Percentiles rank a stretch among this genome's conserved stretches.
phyloP scores from a whole-genome alignment of 345 rosid species.

The Rhizophora apiculata region DNA sequence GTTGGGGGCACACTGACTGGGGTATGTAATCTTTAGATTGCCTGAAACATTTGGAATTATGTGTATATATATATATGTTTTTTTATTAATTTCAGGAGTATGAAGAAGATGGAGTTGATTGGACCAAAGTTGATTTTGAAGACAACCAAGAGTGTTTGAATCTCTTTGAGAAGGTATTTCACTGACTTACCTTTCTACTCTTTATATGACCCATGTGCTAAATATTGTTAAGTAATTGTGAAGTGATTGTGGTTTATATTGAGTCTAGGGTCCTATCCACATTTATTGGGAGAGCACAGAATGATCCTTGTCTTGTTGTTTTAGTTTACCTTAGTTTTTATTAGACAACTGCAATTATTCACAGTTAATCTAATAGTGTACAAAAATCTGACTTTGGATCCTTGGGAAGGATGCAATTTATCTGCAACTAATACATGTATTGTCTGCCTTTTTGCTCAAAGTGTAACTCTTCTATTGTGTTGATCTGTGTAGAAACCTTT shows the following conservation, averaged over 20 bases:
- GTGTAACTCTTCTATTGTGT: slow-evolving; percentile 18
- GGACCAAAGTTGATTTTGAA: slow-evolving; percentile 82
- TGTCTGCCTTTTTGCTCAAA: slow-evolving; percentile 1
- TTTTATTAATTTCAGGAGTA: slow-evolving; percentile 57
- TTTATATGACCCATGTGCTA: neutral
- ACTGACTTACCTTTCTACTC: slow-evolving; percentile 3
- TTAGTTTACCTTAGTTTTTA: neutral
- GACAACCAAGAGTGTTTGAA: slow-evolving; percentile 94
- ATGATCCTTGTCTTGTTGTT: too few species aligned
- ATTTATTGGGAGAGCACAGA: too few species aligned
- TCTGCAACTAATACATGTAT: neutral
- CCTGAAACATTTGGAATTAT: too few species aligned
- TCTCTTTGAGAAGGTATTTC: slow-evolving; percentile 81
- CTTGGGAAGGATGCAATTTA: slow-evolving; percentile 5
- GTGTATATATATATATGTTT: neutral
- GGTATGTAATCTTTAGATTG: too few species aligned
- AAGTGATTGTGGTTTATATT: too few species aligned
- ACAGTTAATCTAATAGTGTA: too few species aligned
- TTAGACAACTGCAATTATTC: neutral
- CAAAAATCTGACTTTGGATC: slow-evolving; percentile 7
- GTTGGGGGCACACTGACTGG: neutral
- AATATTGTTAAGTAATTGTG: neutral
- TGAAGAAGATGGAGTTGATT: slow-evolving; percentile 85
- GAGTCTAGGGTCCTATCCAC: too few species aligned
- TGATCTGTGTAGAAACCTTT: slow-evolving; percentile 69